Evolutionary conservation across 2,329 filamentous ascomycete genomes (phyloP), one percentile per base, ranked within the genome.

Genomic region (Elsinoe necatrix): DNA sequence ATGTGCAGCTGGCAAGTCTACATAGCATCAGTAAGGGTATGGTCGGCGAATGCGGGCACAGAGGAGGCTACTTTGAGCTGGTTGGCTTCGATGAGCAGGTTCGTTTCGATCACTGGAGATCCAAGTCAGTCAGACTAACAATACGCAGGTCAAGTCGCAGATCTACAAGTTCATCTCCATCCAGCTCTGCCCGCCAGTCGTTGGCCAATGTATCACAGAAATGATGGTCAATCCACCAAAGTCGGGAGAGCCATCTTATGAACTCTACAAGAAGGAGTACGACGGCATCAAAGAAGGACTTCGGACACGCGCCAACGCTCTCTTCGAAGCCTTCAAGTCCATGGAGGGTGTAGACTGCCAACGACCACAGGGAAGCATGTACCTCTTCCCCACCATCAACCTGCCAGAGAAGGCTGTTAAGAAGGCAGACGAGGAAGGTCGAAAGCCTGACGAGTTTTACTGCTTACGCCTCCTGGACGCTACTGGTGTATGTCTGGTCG

Each of bases 161-260:
- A 91, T 98, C 72, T 97, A 97, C 83, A 98, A 98, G 77, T 95
- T 95, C 71, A 87, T 97, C 68, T 93, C 87, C 71, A 97, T 98
- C 76, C 92, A 88, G 76, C 85, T 98, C 63, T 98, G 93, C 75
- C 86, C 93, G 52, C 92, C 93, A 23, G 93, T 98, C 65, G 82
- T 95, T 63, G 92, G 91, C 59, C 93, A 98, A 79, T 97, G 93
- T 75, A 80, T 97, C 48, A 88, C 98, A 60, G 93, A 97, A 77
- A 77, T 95, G 70, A 96, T 97, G 92, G 90, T 96, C 67, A 96
- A 97, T 78, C 93, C 93, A 55, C 93, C 93, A 37, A 80, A 81
- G 67, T 73, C 83, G 64, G 92, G 93, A 58, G 86, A 95, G 59
- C 87, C 89, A 14, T 95, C 88, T 63, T 87, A 87, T 72, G 83